Evolutionary conservation across 805 yeast genomes (phyloP).

Genomic region (Starmerella vaccinii): DNA sequence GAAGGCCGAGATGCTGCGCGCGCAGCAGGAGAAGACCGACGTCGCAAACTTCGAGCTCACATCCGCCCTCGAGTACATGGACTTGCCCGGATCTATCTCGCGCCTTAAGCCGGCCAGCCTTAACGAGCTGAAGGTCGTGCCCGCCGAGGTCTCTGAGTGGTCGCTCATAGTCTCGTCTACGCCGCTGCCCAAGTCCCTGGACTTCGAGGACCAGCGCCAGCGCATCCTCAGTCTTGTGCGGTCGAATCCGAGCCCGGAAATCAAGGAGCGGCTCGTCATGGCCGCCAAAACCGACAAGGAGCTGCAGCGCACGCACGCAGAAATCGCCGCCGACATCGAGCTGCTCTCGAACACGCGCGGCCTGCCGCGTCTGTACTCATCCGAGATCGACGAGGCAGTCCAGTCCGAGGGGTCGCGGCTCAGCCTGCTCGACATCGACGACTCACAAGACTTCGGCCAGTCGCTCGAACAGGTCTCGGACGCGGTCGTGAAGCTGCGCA

Average conservation of each 20-base stretch:
- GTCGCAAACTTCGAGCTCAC: conserved; percentile 67
- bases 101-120: conserved; percentile 5
- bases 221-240: conserved; percentile 27
- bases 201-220: conserved; percentile 26
- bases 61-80: conserved; percentile 71
- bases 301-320: conserved; percentile 42
- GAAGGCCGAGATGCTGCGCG: conserved; percentile 64
- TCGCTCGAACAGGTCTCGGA: conserved; percentile 43
- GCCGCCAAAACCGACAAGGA: conserved; percentile 45
- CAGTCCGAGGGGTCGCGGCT: conserved; percentile 1
- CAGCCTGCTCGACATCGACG: conserved; percentile 15
- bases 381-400: conserved; percentile 2
- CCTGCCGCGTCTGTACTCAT: conserved; percentile 7
- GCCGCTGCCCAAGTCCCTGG: conserved; percentile 6
- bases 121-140: conserved; percentile 21
- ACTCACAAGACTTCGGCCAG: conserved; percentile 4
- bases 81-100: conserved; percentile 44
- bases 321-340: conserved; percentile 38
- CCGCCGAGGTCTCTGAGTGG: conserved; percentile 36
- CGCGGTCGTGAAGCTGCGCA: conserved; percentile 49
- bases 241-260: conserved; percentile 14
- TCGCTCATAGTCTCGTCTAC: conserved; percentile 26
- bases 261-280: conserved; percentile 31
- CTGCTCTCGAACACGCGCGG: conserved; percentile 38
- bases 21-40: conserved; percentile 62